Percentiles rank a stretch among this genome's conserved stretches.
Evolutionary conservation across 2,329 filamentous ascomycete genomes (phyloP).

Genomic region (Biscogniauxia mediterranea): DNA sequence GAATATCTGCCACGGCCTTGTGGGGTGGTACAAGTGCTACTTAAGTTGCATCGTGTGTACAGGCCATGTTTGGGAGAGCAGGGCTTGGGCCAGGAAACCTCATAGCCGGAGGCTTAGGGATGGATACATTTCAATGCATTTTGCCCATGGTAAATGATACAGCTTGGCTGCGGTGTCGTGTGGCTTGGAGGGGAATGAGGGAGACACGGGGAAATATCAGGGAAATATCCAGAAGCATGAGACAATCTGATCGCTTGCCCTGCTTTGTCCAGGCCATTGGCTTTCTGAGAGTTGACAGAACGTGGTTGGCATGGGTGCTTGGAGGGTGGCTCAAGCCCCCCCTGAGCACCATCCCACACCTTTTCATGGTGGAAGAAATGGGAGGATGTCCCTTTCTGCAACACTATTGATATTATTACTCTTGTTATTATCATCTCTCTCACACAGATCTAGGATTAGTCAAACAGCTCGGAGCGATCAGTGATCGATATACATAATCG

Average conservation of each 20-base stretch:
- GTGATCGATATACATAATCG: too few species aligned
- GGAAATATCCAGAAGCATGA: background rate
- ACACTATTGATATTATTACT: too few species aligned
- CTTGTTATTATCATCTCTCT: too few species aligned
- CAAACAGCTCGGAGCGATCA: too few species aligned
- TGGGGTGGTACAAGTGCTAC: background rate
- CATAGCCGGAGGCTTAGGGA: background rate
- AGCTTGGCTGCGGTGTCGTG: background rate
- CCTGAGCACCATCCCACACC: background rate
- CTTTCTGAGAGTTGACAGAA: background rate
- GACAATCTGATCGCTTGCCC: too few species aligned
- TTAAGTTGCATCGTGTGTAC: background rate
- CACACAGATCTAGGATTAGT: too few species aligned
- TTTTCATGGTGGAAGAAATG: background rate
- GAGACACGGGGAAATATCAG: background rate
- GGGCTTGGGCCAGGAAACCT: background rate
- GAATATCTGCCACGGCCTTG: slow-evolving; percentile 12
- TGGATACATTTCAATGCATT: background rate
- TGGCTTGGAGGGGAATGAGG: background rate
- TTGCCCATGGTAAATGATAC: background rate
- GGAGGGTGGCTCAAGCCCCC: background rate
- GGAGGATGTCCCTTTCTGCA: background rate
- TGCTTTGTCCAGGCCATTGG: too few species aligned
- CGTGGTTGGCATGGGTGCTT: background rate
- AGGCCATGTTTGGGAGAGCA: background rate